A percentile compares a stretch with the other conserved stretches of the same genome.
phyloP scores from a whole-genome alignment of 208 protist species.

The Acanthamoeba polyphaga region DNA sequence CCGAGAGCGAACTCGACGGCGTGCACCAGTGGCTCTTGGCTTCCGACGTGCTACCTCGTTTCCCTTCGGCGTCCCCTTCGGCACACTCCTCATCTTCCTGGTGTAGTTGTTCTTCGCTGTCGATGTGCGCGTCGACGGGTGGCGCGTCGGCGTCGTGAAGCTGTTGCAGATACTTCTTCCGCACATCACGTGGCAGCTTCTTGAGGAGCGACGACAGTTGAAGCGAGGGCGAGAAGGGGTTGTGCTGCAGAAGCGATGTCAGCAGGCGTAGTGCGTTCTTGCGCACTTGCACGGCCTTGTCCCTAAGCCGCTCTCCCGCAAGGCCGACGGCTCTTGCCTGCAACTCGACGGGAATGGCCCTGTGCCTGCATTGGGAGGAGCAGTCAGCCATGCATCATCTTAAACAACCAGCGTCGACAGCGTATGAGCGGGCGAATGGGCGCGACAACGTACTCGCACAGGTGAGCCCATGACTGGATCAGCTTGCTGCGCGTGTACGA shows the following conservation, averaged over 20 bases:
- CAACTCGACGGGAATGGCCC: constrained; percentile 31
- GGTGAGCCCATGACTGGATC: constrained; percentile 78
- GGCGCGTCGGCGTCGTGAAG: background rate
- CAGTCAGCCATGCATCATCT: background rate
- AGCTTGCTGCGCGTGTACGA: constrained; percentile 82
- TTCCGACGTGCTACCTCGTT: background rate
- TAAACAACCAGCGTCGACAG: too few relatives aligned
- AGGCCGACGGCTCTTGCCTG: background rate
- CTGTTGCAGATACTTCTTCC: background rate
- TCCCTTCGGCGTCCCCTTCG: background rate
- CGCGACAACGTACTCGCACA: constrained; percentile 73
- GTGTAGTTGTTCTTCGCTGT: background rate
- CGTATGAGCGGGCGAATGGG: background rate
- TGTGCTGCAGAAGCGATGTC: constrained; percentile 69
- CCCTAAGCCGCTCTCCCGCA: constrained; percentile 75
- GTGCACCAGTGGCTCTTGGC: background rate
- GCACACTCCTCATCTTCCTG: background rate
- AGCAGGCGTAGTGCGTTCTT: constrained; percentile 84
- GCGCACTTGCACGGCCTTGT: constrained; percentile 82
- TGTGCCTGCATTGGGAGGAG: constrained; percentile 1
- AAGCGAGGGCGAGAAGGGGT: constrained; percentile 75
- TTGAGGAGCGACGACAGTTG: background rate
- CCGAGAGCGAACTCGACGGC: constrained; percentile 62
- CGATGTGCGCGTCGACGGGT: background rate
- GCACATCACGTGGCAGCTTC: background rate